phyloP scores from a whole-genome alignment of 2,329 filamentous ascomycete species.

The Leptosphaerulina australis region DNA sequence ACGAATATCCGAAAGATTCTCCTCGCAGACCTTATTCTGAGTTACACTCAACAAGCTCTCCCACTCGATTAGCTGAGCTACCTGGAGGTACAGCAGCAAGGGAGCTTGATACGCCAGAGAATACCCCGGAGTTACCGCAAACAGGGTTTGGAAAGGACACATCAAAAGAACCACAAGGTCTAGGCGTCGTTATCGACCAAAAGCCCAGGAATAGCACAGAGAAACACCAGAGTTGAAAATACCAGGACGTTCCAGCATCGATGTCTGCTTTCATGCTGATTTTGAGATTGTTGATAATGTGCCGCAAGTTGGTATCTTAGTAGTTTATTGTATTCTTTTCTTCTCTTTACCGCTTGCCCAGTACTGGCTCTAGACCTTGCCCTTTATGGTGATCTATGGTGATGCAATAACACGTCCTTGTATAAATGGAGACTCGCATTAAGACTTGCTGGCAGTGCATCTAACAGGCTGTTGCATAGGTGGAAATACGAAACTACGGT shows the following conservation, averaged over 20 bases:
- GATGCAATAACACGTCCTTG: too few relatives aligned
- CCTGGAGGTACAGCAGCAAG: conserved; percentile 1
- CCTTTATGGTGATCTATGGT: too few relatives aligned
- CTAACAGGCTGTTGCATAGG: too few relatives aligned
- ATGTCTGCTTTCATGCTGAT: too few relatives aligned
- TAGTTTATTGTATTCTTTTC: too few relatives aligned
- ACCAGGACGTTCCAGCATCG: too few relatives aligned
- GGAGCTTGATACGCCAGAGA: conserved; percentile 8
- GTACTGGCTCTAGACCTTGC: too few relatives aligned
- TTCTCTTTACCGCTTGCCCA: too few relatives aligned
- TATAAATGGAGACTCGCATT: too few relatives aligned
- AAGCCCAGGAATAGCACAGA: background rate
- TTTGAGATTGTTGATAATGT: background rate
- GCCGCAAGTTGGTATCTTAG: too few relatives aligned
- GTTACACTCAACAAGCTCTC: conserved; percentile 6
- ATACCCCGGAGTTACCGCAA: background rate
- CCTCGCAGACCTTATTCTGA: conserved; percentile 4
- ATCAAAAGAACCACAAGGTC: background rate
- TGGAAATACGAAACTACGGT: too few relatives aligned
- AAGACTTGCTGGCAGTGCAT: too few relatives aligned
- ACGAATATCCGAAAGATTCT: conserved; percentile 2
- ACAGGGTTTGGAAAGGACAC: background rate
- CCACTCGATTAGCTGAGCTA: conserved; percentile 6
- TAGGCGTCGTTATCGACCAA: background rate
- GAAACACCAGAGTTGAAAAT: background rate